Evolutionary conservation across 163 green algal genomes (phyloP), one percentile per base, ranked within the genome.

Genomic region (Volvox carteri): DNA sequence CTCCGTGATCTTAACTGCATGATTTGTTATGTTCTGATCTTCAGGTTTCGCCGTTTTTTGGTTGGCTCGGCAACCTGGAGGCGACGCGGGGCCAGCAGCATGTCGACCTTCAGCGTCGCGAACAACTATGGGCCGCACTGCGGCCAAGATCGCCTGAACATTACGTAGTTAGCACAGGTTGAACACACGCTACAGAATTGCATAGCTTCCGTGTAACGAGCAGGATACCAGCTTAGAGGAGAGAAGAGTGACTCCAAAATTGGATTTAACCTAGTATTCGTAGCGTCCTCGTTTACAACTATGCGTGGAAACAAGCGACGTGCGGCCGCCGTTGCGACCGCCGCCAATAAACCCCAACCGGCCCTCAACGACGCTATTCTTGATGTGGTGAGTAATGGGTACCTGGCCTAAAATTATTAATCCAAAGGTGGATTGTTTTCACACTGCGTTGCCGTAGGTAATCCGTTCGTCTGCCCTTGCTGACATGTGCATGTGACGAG

Each of bases 371-470:
- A 78, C 25, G 80, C 62, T 1, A 37, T 87, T 0, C 62, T 78
- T 41, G 80, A 87, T 52, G 18, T 68, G 80, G 80, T 87, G 33
- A 78, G 80, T 78, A 9, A 58, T n/a, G n/a, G n/a, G n/a, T n/a
- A n/a, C n/a, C n/a, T n/a, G n/a, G n/a, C n/a, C n/a, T n/a, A n/a
- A n/a, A n/a, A n/a, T n/a, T n/a, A n/a, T n/a, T n/a, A n/a, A n/a
- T n/a, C n/a, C n/a, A n/a, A n/a, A n/a, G n/a, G n/a, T n/a, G n/a
- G n/a, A n/a, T n/a, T n/a, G n/a, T n/a, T n/a, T n/a, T n/a, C n/a
- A n/a, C n/a, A n/a, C n/a, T n/a, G n/a, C n/a, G n/a, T n/a, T n/a
- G n/a, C n/a, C n/a, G n/a, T n/a, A n/a, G 30, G 18, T 11, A 73
- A 28, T 39, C 62, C n/a, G 62, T 39, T 73, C n/a, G 28, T 73